Evolutionary conservation across 768 basidiomycete genomes (phyloP), one percentile per base, ranked within the genome.

Genomic region (Phaffia tasmanica): DNA sequence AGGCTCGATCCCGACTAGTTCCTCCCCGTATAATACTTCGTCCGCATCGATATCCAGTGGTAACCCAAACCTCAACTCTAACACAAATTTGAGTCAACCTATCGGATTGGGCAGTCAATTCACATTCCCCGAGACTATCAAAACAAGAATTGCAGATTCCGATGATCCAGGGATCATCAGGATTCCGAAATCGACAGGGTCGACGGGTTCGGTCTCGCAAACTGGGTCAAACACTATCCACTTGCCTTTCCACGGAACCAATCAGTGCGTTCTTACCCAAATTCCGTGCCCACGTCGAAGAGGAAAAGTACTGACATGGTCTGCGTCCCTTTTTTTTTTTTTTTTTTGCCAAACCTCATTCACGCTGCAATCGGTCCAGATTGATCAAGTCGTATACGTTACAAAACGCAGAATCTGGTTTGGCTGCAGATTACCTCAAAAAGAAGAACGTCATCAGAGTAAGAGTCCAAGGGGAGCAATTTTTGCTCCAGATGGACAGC

Each of bases 381-480:
- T 42, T 92, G 59, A 74, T 93, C 61, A 81, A 81, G 58, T 77
- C 80, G 62, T 97, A 95, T 74, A 84, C 88, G 25, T 79, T 97
- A 76, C 90, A 94, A 75, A 77, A 87, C 71, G 90, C 91, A 8
- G 93, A 97, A 80, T 90, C 89, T 68, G 95, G 95, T 25, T 76
- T 99, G 48, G 95, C 90, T 42, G 91, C 88, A 67, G 95, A 99
- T 76, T 99, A 99, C 77, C 48, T 84, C 70, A 98, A 98, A 81
- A 80, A 92, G 70, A 86, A 84, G 79, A 88, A 98, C 75, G 94
- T 98, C 55, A 91, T 98, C 46, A 81, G 95, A 25, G 83, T 98
- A 32, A 78, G 94, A 65, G 79, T 91, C 70, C 91, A 95, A 75
- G 95, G 94, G 16, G 89, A 98, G 79, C 95, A 99, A 78, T 99